These are phyloP conservation scores for Pisolithus albus DNA, from an alignment of 768 basidiomycete genomes.

Conservation along the genomic window DNA sequence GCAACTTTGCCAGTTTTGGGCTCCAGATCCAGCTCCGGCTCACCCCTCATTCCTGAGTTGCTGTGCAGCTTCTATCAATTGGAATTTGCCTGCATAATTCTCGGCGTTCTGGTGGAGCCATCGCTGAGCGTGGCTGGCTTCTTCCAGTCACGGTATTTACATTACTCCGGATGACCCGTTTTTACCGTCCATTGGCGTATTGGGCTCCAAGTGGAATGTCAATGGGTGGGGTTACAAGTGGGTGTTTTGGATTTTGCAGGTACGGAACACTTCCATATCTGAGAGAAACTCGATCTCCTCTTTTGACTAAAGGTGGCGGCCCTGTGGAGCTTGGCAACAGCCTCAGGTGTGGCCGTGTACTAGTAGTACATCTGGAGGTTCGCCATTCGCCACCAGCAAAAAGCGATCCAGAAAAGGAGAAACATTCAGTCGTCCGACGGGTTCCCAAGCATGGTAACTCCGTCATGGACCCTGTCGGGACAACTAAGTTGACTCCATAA, in stretches of 20 bases:
- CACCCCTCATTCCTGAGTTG: conserved; percentile 72
- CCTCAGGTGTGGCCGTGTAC: too few species aligned
- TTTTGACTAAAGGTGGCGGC: conserved; percentile 59
- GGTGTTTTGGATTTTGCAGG: conserved; percentile 86
- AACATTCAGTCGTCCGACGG: too few species aligned
- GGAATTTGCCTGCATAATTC: conserved; percentile 80
- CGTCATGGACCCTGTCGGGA: too few species aligned
- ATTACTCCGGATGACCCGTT: conserved; percentile 80
- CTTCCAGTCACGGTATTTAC: conserved; percentile 75
- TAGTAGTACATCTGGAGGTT: too few species aligned
- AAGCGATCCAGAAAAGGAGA: too few species aligned
- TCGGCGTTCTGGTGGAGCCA: conserved; percentile 66
- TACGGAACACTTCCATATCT: conserved; percentile 19
- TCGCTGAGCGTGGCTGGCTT: conserved; percentile 82
- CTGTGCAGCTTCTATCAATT: conserved; percentile 84
- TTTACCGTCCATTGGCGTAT: conserved; percentile 82
- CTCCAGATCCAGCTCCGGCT: conserved; percentile 72
- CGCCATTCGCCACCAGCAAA: too few species aligned
- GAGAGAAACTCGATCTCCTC: not conserved
- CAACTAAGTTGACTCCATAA: too few species aligned
- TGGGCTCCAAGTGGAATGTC: conserved; percentile 78
- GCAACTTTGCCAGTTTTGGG: conserved; percentile 75
- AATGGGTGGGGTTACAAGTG: conserved; percentile 82
- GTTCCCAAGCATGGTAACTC: too few species aligned
- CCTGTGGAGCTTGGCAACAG: conserved; percentile 84